Base-by-base conservation (phyloP, 164 flowering plant genomes). In the Sedum album region DNA sequence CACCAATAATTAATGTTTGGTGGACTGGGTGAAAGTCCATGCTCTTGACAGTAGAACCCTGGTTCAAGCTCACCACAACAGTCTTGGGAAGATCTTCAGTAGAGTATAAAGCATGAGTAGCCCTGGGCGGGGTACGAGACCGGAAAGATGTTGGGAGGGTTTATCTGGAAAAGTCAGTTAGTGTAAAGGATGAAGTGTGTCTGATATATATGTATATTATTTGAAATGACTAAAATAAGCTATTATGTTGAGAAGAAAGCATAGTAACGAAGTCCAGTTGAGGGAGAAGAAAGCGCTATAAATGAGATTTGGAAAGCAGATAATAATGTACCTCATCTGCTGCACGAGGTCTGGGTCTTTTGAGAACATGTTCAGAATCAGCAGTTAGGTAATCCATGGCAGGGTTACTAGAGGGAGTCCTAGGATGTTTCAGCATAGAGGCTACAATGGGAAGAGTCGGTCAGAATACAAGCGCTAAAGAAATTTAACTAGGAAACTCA, bases 81-180 rank as follows among this genome's bases (percentile, higher is more conserved):
- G 70, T 73, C 77, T 75, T 77, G 48, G 83, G 83, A 69, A 80
- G 68, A 60, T 80, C 83, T 69, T 80, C 79, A 57, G 79, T 69
- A 36, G 78, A 73, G 66, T 68, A 67, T 13, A 44, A 11, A 26
- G 66, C 61, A 53, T 71, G 74, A 5, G 35, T 36, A 69, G 65
- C 57, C 69, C 53, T 64, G 75, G 21, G 60, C 61, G 10, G 67
- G 72, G 60, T 70, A 68, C 1, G 77, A 33, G 17, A 65, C 66
- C 3, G 77, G 77, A 36, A 68, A 42, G 30, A 53, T 53, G 62
- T 70, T 74, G 25, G 63, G 64, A 20, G 70, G 70, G 55, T 71
- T 75, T 31, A 68, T 74, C 74, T 71, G 61, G 61, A 71, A n/a
- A 70, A 57, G 62, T 20, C 33, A 14, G 62, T 57, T 3, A 30